Base-by-base conservation (phyloP, 805 yeast species). In the Nakazawaea siamensis region DNA sequence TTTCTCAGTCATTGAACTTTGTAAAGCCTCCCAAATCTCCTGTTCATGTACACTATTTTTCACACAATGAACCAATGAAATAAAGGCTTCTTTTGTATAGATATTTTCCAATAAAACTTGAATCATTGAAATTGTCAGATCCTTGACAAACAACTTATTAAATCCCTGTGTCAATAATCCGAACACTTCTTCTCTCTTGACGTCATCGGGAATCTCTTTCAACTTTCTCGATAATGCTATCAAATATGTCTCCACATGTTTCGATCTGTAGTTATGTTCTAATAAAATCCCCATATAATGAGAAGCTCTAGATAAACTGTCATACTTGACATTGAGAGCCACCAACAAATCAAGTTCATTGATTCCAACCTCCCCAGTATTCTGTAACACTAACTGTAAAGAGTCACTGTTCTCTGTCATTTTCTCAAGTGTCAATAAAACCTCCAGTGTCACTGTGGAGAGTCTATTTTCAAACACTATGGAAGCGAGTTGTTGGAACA, bases 121-220 rank as follows among this genome's bases (percentile, higher is more conserved):
- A 7, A 24, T 15, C 10, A 24, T n/a, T 10, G 14, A 8, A 7
- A 8, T 12, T 10, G 29, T 14, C 17, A 27, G n/a, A 7, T 8
- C 12, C 7, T 19, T 12, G 14, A 29, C 7, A 13, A 17, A 19
- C 5, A 24, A 15, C n/a, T 18, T 9, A 3, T 24, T 21, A 14
- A 35, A 35, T 5, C 34, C 34, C 9, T 24, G n/a, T 3, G 38
- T 35, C 12, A 35, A 30, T 3, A 35, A 18, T 20, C 27, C 23
- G 31, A 35, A 35, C n/a, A n/a, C n/a, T n/a, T n/a, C n/a, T n/a
- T n/a, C n/a, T 13, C n/a, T 30, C 5, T 26, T 6, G 8, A 9
- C 18, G 4, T 13, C 10, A 18, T 35, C 27, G 10, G 18, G 15
- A 8, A 11, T 10, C 4, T 18, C 8, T 11, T 32, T 18, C 15